Evolutionary conservation across 2,329 filamentous ascomycete genomes (phyloP), one percentile per base, ranked within the genome.

Genomic region (Aureobasidium zeae): DNA sequence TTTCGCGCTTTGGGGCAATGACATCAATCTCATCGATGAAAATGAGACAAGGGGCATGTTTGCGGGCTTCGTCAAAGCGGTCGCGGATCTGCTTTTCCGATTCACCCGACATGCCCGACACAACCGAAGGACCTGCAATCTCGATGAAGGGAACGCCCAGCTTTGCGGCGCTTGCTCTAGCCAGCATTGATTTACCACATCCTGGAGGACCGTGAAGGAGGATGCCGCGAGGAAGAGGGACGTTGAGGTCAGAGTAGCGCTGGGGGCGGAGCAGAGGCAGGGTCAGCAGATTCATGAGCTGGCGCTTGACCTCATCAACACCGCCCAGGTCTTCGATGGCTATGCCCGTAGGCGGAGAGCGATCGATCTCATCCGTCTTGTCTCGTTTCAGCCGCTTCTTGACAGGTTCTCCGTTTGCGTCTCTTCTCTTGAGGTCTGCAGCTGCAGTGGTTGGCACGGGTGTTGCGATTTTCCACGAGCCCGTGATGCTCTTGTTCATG

Each of bases 1-100:
- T 84, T 50, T 94, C 86, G 45, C 83, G 73, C 60, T 93, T 94
- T 0, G 85, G 84, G 37, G 87, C 85, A 54, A 96, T 91, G 3
- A 83, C 81, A 61, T 98, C 88, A 41, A 96, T 85, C 53, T 94
- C 83, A 53, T 94, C 87, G 46, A 96, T 83, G 56, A 95, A 93
- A 4, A 98, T 73, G 4, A 98, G 71, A 55, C 86, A 94, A 0
- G 91, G 91, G 0, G 89, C 88, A 26, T 88, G 73, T 44, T 77
- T 75, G 59, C 85, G 86, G 0, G 91, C 91, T 56, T 91, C 85
- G 10, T 96, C 88, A 49, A 93, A 93, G 35, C 86, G 73, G 51
- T 89, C 84, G 25, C 86, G 72, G 20, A 94, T 76, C 48, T 86
- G 86, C 66, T 88, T 88, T 61, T 94, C 86, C 0, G 84, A 89